Evolutionary conservation across 257 asterid genomes (phyloP).

Genomic region (Solanum raphanifolium): DNA sequence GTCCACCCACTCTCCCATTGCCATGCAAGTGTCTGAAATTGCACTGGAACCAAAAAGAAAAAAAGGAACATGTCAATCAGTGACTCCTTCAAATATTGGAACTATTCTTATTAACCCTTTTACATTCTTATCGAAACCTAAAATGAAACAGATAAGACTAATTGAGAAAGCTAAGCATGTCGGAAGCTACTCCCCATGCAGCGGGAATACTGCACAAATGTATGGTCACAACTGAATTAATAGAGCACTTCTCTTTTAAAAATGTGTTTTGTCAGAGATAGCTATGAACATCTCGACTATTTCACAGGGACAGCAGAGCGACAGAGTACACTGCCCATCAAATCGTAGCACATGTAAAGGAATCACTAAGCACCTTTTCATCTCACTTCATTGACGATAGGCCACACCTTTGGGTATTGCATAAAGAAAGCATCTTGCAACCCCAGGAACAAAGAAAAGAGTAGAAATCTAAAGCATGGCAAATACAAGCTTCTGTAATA

Average conservation of each 20-base stretch:
- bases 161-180: no score
- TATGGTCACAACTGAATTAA: not conserved
- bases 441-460: not conserved
- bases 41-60: slow-evolving; percentile 31
- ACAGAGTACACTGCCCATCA: not conserved
- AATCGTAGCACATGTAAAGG: not conserved
- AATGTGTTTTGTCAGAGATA: no score
- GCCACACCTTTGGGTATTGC: no score
- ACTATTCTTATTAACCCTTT: not conserved
- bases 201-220: not conserved
- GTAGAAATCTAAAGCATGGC: not conserved
- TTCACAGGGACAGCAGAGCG: not conserved
- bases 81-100: not conserved
- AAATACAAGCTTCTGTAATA: not conserved
- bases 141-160: no score
- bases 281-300: not conserved
- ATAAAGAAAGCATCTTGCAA: not conserved
- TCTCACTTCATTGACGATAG: not conserved
- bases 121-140: not conserved
- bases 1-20: slow-evolving; percentile 98
- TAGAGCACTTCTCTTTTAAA: not conserved
- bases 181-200: no score
- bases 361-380: not conserved
- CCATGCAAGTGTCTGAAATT: slow-evolving; percentile 76
- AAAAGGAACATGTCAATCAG: not conserved